A percentile compares a stretch with the other conserved stretches of the same genome.
Evolutionary conservation across 148 eudicot species (phyloP).

Genomic region (Hydrangea macrophylla): DNA sequence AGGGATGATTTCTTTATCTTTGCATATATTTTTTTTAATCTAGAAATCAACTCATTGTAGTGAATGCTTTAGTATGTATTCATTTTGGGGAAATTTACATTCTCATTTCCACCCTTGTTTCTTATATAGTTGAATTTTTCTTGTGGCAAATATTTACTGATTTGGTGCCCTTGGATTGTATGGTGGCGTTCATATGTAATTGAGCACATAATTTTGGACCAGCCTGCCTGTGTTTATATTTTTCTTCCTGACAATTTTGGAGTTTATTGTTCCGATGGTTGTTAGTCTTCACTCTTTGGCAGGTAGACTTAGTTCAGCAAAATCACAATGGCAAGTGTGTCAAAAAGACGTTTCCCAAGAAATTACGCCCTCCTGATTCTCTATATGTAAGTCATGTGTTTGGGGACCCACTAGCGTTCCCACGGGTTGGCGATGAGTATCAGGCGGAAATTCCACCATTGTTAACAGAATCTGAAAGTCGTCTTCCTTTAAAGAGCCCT

Average conservation of each 20-base stretch:
- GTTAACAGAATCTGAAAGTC: slow-evolving; percentile 16
- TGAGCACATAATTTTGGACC: not conserved
- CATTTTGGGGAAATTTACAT: too few relatives aligned
- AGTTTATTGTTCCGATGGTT: not conserved
- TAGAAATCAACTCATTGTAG: too few relatives aligned
- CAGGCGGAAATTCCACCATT: slow-evolving; percentile 34
- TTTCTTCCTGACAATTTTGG: not conserved
- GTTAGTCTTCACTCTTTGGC: slow-evolving; percentile 21
- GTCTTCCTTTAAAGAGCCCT: slow-evolving; percentile 8
- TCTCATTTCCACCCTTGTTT: too few relatives aligned
- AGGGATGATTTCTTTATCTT: too few relatives aligned
- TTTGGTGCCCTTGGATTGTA: too few relatives aligned
- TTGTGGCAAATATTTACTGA: too few relatives aligned
- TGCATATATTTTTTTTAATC: too few relatives aligned
- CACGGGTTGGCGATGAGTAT: slow-evolving; percentile 28
- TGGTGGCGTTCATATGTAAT: not conserved
- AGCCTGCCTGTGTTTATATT: not conserved
- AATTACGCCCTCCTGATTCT: slow-evolving; percentile 10
- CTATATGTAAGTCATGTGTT: slow-evolving; percentile 11
- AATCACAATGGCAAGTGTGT: slow-evolving; percentile 3
- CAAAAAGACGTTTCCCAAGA: slow-evolving; percentile 12
- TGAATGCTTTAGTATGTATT: too few relatives aligned
- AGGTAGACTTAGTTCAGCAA: slow-evolving; percentile 19
- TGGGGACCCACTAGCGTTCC: slow-evolving; percentile 13
- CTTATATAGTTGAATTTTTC: too few relatives aligned